Evolutionary conservation across 495 filamentous ascomycete genomes (phyloP).

Genomic region (Penicillium desertorum): DNA sequence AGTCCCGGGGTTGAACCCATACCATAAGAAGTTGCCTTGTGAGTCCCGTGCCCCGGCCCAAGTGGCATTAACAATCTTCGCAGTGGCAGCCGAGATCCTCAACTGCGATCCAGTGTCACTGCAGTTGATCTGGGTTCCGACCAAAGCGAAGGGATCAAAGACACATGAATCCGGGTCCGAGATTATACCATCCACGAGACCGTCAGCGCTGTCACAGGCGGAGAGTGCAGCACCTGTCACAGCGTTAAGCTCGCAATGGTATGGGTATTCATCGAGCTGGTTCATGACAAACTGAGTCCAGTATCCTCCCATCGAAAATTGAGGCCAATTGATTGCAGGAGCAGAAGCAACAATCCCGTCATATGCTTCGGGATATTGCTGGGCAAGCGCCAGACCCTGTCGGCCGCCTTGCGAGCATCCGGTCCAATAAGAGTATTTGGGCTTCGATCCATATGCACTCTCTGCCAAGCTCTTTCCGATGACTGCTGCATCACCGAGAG

Average conservation of each 20-base stretch:
- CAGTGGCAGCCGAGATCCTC: not conserved
- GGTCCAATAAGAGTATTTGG: conserved; percentile 43
- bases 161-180: conserved; percentile 37
- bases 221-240: conserved; percentile 40
- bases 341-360: conserved; percentile 64
- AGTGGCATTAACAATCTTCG: not conserved
- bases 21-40: not conserved
- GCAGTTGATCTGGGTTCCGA: not conserved
- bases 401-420: conserved; percentile 51
- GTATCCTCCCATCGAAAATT: conserved; percentile 24
- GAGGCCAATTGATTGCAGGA: conserved; percentile 42
- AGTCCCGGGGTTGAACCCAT: not conserved
- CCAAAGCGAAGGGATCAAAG: not conserved
- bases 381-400: conserved; percentile 44
- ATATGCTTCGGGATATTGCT: conserved; percentile 45
- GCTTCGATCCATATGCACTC: conserved; percentile 18
- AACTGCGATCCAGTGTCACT: not conserved
- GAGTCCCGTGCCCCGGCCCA: not conserved
- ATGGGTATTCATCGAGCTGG: conserved; percentile 32
- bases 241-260: conserved; percentile 46
- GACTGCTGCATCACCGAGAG: conserved; percentile 30
- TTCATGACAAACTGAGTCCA: conserved; percentile 24
- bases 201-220: conserved; percentile 54
- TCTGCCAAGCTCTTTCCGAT: conserved; percentile 17
- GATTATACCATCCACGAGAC: conserved; percentile 57